phyloP scores from a whole-genome alignment of 345 rosid genomes.

The Pistacia integerrima region DNA sequence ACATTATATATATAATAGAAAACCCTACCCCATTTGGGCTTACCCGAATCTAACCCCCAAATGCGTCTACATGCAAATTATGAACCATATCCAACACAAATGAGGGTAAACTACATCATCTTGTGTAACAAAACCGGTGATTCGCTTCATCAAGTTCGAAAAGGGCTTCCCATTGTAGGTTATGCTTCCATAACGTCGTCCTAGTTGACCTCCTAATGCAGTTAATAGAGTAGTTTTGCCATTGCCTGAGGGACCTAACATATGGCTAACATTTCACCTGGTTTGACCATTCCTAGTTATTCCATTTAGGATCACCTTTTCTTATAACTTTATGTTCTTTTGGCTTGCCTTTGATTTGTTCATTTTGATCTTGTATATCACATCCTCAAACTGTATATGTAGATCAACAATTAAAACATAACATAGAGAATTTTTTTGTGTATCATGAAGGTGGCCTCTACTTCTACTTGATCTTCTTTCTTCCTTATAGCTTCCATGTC shows the following conservation, averaged over 20 bases:
- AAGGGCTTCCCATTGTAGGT: constrained; percentile 50
- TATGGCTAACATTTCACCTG: constrained; percentile 55
- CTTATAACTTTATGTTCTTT: constrained; percentile 28
- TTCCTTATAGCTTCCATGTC: neutral
- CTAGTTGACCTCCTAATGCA: constrained; percentile 54
- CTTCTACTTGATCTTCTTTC: neutral
- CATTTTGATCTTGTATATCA: constrained; percentile 43
- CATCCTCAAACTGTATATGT: constrained; percentile 53
- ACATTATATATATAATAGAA: too few species aligned
- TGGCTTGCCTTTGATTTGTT: constrained; percentile 19
- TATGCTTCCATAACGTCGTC: constrained; percentile 41
- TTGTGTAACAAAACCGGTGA: constrained; percentile 63
- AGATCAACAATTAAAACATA: neutral
- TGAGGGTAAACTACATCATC: constrained; percentile 59
- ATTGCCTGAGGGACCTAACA: constrained; percentile 65
- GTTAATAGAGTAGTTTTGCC: constrained; percentile 59
- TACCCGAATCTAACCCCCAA: too few species aligned
- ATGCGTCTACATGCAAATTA: too few species aligned
- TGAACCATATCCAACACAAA: constrained; percentile 4
- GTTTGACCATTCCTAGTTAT: constrained; percentile 48
- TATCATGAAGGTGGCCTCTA: constrained; percentile 28
- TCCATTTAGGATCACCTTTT: constrained; percentile 49
- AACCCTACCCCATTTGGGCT: too few species aligned
- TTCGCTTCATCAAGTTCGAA: constrained; percentile 42
- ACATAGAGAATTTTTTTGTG: too few species aligned